These are phyloP conservation scores for Dunaliella primolecta DNA, from an alignment of 139 green algal species.

Conservation along the genomic window DNA sequence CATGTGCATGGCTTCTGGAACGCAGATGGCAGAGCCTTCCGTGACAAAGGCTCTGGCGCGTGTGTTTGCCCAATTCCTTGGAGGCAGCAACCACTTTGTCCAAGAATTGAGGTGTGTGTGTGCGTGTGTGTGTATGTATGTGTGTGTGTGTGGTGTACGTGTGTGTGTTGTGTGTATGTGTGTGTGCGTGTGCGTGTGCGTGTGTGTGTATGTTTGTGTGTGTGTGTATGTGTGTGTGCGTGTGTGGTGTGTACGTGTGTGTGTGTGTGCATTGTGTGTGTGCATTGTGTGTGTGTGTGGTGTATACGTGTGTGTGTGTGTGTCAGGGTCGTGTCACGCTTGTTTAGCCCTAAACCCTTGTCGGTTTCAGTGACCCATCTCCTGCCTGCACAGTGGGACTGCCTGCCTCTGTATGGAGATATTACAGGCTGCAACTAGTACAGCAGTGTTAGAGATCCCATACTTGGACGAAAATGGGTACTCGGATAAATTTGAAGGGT, in stretches of 20 bases:
- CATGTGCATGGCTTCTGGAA: neutral
- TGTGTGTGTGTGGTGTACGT: slow-evolving; percentile 7
- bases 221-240: slow-evolving; percentile 13
- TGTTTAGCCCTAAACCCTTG: neutral
- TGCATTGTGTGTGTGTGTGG: too few species aligned
- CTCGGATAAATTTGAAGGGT: neutral
- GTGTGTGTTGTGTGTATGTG: slow-evolving; percentile 3
- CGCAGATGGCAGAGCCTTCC: neutral
- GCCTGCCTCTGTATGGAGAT: too few species aligned
- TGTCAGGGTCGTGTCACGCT: neutral
- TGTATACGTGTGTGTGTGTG: too few species aligned
- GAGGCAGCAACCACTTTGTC: neutral
- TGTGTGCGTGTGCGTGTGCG: slow-evolving; percentile 12
- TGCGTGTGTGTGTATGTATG: slow-evolving; percentile 7
- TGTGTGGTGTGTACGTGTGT: too few species aligned
- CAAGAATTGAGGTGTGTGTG: slow-evolving; percentile 15
- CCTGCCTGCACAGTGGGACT: too few species aligned
- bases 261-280: neutral
- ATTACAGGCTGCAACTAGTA: too few species aligned
- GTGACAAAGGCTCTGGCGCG: neutral
- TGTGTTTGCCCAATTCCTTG: neutral
- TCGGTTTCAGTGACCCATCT: too few species aligned
- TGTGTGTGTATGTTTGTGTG: too few species aligned
- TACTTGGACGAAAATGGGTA: neutral
- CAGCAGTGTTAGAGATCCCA: too few species aligned